Percentiles rank a stretch among this genome's conserved stretches.
These are phyloP conservation scores for Pseudogymnoascus pannorum DNA, from an alignment of 2,329 filamentous ascomycete genomes.

Conservation along the genomic window DNA sequence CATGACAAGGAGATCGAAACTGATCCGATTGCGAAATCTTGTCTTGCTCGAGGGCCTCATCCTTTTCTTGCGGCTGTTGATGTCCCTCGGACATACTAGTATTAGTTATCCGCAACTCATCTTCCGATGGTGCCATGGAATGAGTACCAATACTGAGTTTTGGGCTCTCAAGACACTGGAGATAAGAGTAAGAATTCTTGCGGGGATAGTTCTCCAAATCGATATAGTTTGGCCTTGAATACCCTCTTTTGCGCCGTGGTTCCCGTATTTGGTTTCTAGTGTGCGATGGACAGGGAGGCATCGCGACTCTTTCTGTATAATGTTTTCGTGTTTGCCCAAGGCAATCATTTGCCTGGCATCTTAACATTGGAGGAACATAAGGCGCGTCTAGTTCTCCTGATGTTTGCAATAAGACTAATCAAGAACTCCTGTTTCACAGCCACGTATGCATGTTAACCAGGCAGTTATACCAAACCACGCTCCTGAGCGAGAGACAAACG, in stretches of 20 bases:
- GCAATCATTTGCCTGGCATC: too few species aligned
- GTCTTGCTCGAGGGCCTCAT: background rate
- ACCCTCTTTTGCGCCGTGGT: background rate
- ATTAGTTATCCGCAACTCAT: background rate
- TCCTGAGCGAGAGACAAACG: too few species aligned
- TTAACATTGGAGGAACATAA: too few species aligned
- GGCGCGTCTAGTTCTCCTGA: too few species aligned
- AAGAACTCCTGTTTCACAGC: too few species aligned
- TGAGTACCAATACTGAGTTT: background rate
- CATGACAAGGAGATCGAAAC: background rate
- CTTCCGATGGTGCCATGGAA: background rate
- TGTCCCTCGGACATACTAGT: background rate
- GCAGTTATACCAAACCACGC: too few species aligned
- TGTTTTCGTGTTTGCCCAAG: too few species aligned
- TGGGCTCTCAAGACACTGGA: background rate
- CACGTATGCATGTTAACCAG: too few species aligned
- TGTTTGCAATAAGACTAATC: too few species aligned
- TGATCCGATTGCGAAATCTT: background rate
- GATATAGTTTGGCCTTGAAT: background rate
- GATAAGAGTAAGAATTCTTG: background rate
- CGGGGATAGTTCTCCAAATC: too few species aligned
- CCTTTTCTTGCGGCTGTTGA: background rate
- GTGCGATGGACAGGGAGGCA: too few species aligned
- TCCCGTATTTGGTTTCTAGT: background rate
- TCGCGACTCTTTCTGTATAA: too few species aligned